Base-by-base conservation (phyloP, 306 rosid genomes). In the Cucurbita ficifolia region DNA sequence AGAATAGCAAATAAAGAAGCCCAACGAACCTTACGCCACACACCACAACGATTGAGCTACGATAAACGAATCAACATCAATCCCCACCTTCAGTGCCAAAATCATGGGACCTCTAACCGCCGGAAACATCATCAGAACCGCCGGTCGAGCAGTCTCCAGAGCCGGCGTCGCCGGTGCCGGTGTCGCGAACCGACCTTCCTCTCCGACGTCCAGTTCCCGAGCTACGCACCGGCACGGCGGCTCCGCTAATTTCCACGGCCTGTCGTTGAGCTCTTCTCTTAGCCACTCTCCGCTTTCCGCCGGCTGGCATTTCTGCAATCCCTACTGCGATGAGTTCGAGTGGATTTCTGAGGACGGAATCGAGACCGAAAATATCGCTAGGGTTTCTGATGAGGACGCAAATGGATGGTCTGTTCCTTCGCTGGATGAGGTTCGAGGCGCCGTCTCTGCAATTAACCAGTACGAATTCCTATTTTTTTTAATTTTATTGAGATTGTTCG, bases 381-480 rank as follows among this genome's bases (percentile, higher is more conserved):
- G 76, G 36, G 67, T 18, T 73, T 52, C 17, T 38, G 82, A 82
- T 43, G 84, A 82, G 56, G 84, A 72, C 50, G 35, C 60, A 54
- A 64, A 60, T 8, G 74, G 68, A 35, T 86, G 83, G 10, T 62
- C 85, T 60, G 87, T 77, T 79, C 89, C 89, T 63, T 81, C 89
- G 49, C 49, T 59, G 51, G 82, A 79, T 19, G 89, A 86, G 75
- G 89, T 86, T 74, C 87, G 79, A 49, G 48, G 33, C 70, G 82
- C 87, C 51, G 81, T 86, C 62, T 81, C 87, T 75, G 78, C 87
- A 42, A 79, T 86, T 70, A 85, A 81, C 77, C 84, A 67, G 89
- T 86, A 62, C 61, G 76, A 59, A 38, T 17, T 60, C 12, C 12
- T 45, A 13, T n/a, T 39, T 11, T 18, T 21, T 14, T 21, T 14